Evolutionary conservation across 1,139 yeast genomes (phyloP), one percentile per base, ranked within the genome.

Genomic region (Hyphopichia khmerensis): DNA sequence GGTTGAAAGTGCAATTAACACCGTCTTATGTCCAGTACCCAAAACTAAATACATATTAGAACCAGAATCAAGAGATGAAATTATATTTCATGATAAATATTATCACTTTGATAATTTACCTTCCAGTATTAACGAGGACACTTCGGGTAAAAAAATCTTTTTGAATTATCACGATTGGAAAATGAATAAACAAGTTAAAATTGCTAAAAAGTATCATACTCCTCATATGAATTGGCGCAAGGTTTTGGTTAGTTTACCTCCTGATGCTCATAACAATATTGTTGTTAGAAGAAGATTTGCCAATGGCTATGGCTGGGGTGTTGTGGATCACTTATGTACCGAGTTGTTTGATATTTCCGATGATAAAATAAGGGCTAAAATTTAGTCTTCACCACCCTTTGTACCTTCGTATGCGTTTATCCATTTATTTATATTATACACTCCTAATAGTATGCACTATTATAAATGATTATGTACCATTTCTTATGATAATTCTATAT

Each of bases 231-330:
- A 79, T 10, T 93, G 99, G 99, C 72, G 99, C 35, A 93, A 93
- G 60, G 95, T 95, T 1, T 65, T 95, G 38, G 97, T 93, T 1
- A 79, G 82, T 41, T 65, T 95, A 44, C 84, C 85, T 41, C 96
- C 97, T 0, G 99, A 93, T 63, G 96, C 99, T 0, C 99, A 93
- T 59, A 93, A 93, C 58, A 93, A 93, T 56, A 90, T 95, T 36
- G 72, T 87, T 14, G 99, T 93, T 1, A 69, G 99, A 49, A 72
- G 99, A 51, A 68, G 90, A 47, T 93, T 88, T 69, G 82, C 95
- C 9, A 93, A 93, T 65, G 96, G 96, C 0, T 91, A 85, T 63
- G 99, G 99, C 2, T 91, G 98, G 96, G 89, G 87, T 0, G 96
- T 90, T 0, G 71, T 93, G 26, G 89, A 86, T 45, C 67, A 64